Evolutionary conservation across 192 early-diverging fungal genomes (phyloP), one percentile per base, ranked within the genome.

Genomic region (Kappamyces sp.): DNA sequence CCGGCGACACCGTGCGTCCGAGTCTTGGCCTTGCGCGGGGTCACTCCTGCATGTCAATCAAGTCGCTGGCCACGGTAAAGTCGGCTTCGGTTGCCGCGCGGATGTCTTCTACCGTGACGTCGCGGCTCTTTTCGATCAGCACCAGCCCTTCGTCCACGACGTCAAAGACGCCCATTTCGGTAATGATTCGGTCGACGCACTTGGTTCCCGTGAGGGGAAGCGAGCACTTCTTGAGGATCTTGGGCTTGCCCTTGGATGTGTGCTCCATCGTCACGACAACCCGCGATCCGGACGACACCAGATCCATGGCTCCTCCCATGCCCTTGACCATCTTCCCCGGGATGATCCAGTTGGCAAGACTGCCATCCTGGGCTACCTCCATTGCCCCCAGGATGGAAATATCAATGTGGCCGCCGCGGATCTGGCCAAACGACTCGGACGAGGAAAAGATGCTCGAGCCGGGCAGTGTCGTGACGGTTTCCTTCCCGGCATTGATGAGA

Each of bases 301-400:
- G 68, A 53, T 90, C 88, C 86, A 88, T 88, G 8, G 88, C 86
- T 7, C 88, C 86, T 42, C 88, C 88, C 80, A 82, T 86, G 59
- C 88, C 88, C 77, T 90, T 90, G 62, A 90, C 84, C 76, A 90
- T 86, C 73, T 90, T 90, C 38, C 85, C 78, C 8, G 88, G 88
- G 15, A 90, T 83, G 61, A 90, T 85, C 88, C 88, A 90, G 75
- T 90, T 90, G 60, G 88, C 86, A 45, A 90, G 72, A 64, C 86
- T 84, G 36, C 88, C 88, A 60, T 69, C 70, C 59, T 75, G 66
- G 0, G 86, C 83, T n/a, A 90, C 88, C 71, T 90, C 79, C 67
- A 90, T 78, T 29, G 79, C 88, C 14, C 88, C 87, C 14, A 90
- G 70, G 49, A 90, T 84, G 37, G 86, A 86, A 63, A 88, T 69